phyloP scores from a whole-genome alignment of 2,329 filamentous ascomycete genomes.

The Colletotrichum lini region DNA sequence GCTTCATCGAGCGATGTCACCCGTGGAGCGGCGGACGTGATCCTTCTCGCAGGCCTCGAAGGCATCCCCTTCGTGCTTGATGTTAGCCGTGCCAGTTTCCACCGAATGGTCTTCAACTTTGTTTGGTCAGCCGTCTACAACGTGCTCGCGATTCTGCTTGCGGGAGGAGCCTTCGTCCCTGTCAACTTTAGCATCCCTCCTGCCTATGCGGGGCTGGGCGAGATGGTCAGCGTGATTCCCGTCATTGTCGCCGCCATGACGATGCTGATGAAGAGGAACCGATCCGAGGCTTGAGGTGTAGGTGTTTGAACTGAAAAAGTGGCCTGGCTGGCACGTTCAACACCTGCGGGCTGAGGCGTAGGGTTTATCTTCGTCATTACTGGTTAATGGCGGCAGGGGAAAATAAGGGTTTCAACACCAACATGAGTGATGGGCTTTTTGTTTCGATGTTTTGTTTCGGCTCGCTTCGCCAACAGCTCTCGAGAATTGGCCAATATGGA shows the following conservation, averaged over 20 bases:
- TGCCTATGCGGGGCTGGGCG: constrained; percentile 71
- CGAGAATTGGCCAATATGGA: too few species aligned
- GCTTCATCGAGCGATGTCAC: constrained; percentile 65
- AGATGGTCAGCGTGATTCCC: constrained; percentile 75
- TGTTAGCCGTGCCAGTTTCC: constrained; percentile 54
- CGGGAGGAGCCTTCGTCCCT: constrained; percentile 66
- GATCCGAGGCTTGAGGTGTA: background rate
- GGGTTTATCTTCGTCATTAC: constrained; percentile 1
- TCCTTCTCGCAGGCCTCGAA: constrained; percentile 67
- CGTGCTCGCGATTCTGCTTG: constrained; percentile 71
- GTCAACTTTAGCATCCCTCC: constrained; percentile 66
- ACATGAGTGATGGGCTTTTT: background rate
- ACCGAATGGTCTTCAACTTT: constrained; percentile 73
- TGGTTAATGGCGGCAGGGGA: constrained; percentile 7
- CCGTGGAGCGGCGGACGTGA: constrained; percentile 68
- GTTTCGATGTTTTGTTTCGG: background rate
- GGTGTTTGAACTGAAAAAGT: background rate
- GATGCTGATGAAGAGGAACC: constrained; percentile 46
- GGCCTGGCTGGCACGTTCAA: constrained; percentile 30
- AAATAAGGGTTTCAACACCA: constrained; percentile 26
- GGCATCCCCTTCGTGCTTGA: constrained; percentile 68
- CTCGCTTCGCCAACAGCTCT: background rate
- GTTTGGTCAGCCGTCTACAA: constrained; percentile 75
- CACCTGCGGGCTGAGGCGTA: constrained; percentile 16
- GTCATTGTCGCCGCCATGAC: constrained; percentile 62